These are phyloP conservation scores for Xanthoceras sorbifolium DNA, from an alignment of 345 rosid species.

Conservation along the genomic window DNA sequence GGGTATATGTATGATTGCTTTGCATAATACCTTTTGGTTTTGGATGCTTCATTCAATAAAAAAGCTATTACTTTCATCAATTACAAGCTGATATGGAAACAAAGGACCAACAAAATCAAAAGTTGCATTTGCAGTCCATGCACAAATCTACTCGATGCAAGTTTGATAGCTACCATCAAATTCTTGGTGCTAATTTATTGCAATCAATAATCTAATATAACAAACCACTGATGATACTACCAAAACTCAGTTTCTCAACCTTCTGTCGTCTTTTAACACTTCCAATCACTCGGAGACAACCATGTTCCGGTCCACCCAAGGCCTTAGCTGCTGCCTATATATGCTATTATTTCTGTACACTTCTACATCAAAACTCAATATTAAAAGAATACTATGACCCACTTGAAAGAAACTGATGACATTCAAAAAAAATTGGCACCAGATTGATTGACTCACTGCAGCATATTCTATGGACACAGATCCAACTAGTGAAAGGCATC, in stretches of 20 bases:
- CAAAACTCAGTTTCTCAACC: background rate
- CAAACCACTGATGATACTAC: background rate
- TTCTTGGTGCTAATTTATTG: too few relatives aligned
- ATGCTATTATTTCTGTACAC: conserved; percentile 23
- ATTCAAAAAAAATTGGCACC: background rate
- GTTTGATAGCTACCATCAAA: too few relatives aligned
- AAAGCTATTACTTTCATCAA: too few relatives aligned
- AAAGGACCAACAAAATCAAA: too few relatives aligned
- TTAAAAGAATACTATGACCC: background rate
- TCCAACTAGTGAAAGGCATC: background rate
- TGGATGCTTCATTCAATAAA: too few relatives aligned
- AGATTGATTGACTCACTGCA: conserved; percentile 4
- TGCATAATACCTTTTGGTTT: too few relatives aligned
- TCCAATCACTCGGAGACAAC: too few relatives aligned
- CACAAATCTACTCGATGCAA: too few relatives aligned
- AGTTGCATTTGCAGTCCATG: too few relatives aligned
- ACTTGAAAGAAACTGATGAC: background rate
- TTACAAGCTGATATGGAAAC: too few relatives aligned
- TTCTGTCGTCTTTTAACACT: too few relatives aligned
- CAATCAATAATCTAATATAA: background rate
- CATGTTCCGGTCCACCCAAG: background rate
- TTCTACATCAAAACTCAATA: background rate
- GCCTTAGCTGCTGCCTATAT: background rate
- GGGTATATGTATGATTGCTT: too few relatives aligned
- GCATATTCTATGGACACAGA: background rate